Evolutionary conservation across 805 yeast genomes (phyloP), one percentile per base, ranked within the genome.

Genomic region (Metschnikowia lachancei): DNA sequence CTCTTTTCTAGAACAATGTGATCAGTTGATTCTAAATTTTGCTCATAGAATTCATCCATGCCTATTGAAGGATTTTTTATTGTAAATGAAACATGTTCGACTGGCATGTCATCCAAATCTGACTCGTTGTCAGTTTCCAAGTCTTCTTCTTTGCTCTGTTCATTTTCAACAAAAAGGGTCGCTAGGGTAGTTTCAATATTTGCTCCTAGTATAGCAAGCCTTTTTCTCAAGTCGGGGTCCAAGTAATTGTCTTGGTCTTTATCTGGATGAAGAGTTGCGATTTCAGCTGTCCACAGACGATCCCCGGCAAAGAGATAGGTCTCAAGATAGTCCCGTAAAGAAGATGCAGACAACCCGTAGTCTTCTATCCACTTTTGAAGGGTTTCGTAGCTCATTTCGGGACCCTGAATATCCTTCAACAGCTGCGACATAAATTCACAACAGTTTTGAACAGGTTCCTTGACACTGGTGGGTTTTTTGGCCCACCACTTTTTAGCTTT

Each of bases 291-390:
- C 47, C 47, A 44, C 41, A 31, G 43, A 30, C 29, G 47, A 12
- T 44, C 47, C n/a, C 47, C 47, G 2, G 43, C 40, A 19, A 44
- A 44, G 7, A 44, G 40, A 16, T 39, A 44, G 8, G 47, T 44
- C 29, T 44, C 47, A 3, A 44, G 43, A 22, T 44, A 44, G 17
- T 39, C 47, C 20, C 47, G 47, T 32, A 44, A 33, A 22, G 47
- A 44, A 3, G 47, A 39, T 4, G 47, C 43, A 10, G 47, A 44
- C 14, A 44, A 26, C 3, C 47, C 47, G 22, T 44, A 44, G 40
- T 44, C 47, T n/a, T 44, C 43, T 5, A 44, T 44, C 47, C 47
- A 44, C 32, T 44, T 44, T 14, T 44, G 43, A 16, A 44, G 43
- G 4, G 47, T 19, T 29, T 39, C 47, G 17, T 44, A 44, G 32